Conservation (phyloP, 306 rosid species). For the Abrus precatorius region DNA sequence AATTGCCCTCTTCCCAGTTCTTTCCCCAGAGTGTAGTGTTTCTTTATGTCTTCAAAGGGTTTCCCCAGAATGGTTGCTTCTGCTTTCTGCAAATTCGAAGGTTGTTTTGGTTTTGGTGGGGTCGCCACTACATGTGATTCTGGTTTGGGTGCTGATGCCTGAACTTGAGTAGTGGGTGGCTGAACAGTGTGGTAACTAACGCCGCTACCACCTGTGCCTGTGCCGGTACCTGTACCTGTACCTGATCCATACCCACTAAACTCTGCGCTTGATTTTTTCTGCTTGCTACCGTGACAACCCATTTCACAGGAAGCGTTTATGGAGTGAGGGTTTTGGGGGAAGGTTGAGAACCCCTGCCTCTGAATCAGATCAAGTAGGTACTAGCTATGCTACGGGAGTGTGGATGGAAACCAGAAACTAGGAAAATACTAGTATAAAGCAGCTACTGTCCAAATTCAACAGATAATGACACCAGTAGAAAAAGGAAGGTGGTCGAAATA, state of each 20-base stretch:
- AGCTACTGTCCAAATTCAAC: slow-evolving; percentile 19
- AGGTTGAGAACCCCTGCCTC: no score
- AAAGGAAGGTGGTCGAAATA: background rate
- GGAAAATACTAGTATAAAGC: background rate
- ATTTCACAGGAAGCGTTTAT: slow-evolving; percentile 29
- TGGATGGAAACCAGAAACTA: no score
- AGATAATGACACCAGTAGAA: background rate
- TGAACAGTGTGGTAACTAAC: slow-evolving; percentile 42
- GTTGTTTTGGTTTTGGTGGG: slow-evolving; percentile 45
- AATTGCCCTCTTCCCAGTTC: slow-evolving; percentile 94
- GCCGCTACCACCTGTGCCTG: background rate
- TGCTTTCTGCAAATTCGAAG: slow-evolving; percentile 40
- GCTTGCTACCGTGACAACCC: slow-evolving; percentile 83
- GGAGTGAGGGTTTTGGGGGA: background rate
- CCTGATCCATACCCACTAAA: slow-evolving; percentile 42
- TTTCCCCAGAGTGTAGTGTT: slow-evolving; percentile 72
- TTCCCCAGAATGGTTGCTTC: slow-evolving; percentile 71
- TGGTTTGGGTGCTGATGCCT: slow-evolving; percentile 40
- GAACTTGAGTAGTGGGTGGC: slow-evolving; percentile 22
- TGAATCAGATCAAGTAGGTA: no score
- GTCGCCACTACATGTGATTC: slow-evolving; percentile 24
- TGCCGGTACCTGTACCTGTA: background rate
- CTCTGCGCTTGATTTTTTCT: slow-evolving; percentile 41
- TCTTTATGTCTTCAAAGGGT: slow-evolving; percentile 73
- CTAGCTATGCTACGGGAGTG: no score